Evolutionary conservation across 2,329 filamentous ascomycete genomes (phyloP).

Genomic region (Fulvia fulva): DNA sequence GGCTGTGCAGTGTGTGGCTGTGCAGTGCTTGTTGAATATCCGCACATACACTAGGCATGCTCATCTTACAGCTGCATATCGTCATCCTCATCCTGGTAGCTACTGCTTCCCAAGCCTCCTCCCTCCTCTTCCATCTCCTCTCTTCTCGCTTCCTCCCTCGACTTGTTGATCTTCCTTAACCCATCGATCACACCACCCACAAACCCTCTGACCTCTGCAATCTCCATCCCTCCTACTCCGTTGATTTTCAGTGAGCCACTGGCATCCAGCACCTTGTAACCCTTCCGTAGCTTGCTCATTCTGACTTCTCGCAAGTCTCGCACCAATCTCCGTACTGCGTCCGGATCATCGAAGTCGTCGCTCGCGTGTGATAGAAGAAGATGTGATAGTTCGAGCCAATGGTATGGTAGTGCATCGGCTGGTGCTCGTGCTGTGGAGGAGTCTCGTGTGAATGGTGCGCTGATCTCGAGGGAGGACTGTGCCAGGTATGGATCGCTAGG

Average conservation of each 20-base stretch:
- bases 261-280: constrained; percentile 66
- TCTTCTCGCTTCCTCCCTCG: constrained; percentile 69
- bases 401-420: constrained; percentile 74
- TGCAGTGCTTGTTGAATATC: background rate
- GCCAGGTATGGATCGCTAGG: constrained; percentile 28
- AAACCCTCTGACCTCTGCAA: constrained; percentile 81
- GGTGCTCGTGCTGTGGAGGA: constrained; percentile 68
- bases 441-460: constrained; percentile 68
- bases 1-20: background rate
- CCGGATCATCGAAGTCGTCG: constrained; percentile 73
- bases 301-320: constrained; percentile 82
- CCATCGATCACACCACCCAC: constrained; percentile 83
- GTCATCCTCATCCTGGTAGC: constrained; percentile 55
- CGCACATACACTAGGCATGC: background rate
- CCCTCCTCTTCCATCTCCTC: constrained; percentile 71
- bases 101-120: constrained; percentile 46
- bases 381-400: constrained; percentile 91
- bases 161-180: constrained; percentile 75
- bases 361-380: constrained; percentile 78
- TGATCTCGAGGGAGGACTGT: constrained; percentile 27
- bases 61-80: constrained; percentile 49
- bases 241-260: constrained; percentile 69
- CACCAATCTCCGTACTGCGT: constrained; percentile 69
- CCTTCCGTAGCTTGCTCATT: constrained; percentile 80
- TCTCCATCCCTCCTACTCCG: constrained; percentile 88